A percentile compares a stretch with the other conserved stretches of the same genome.
Conservation (phyloP, 73 alveolate genomes). For the Paramecium bursaria region DNA sequence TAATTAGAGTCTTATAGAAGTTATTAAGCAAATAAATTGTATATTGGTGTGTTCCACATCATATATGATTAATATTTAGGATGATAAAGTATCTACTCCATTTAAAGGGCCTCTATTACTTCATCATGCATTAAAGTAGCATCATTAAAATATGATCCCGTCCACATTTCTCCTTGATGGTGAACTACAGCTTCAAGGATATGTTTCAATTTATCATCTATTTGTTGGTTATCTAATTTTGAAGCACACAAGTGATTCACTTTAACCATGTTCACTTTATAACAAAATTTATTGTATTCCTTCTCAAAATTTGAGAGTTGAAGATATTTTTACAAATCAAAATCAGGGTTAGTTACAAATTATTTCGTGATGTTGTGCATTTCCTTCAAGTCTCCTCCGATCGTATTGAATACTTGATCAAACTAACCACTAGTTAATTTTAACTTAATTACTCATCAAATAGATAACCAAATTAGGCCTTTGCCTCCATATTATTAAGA, state of each 20-base stretch:
- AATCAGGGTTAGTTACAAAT: slow-evolving; percentile 5
- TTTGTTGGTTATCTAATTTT: slow-evolving; percentile 4
- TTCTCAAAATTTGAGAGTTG: not conserved
- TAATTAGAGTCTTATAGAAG: too few species aligned
- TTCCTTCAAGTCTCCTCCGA: slow-evolving; percentile 22
- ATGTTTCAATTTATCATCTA: slow-evolving; percentile 7
- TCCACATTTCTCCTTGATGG: slow-evolving; percentile 13
- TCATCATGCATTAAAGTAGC: not conserved
- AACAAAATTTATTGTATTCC: slow-evolving; percentile 12
- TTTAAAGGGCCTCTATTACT: slow-evolving; percentile 5
- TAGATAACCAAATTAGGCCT: not conserved
- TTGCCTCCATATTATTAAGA: slow-evolving; percentile 29
- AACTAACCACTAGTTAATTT: slow-evolving; percentile 34
- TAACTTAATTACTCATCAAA: slow-evolving; percentile 15
- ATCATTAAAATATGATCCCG: slow-evolving; percentile 33
- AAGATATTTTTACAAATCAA: not conserved
- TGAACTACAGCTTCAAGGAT: not conserved
- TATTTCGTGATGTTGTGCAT: slow-evolving; percentile 31
- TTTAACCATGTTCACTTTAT: not conserved
- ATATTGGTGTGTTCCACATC: too few species aligned
- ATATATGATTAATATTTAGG: slow-evolving; percentile 34
- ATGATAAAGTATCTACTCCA: slow-evolving; percentile 37
- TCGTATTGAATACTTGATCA: not conserved
- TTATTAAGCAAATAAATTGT: too few species aligned
- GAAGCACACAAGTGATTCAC: not conserved